Evolutionary conservation across 2,329 filamentous ascomycete genomes (phyloP), one percentile per base, ranked within the genome.

Genomic region (Xylaria polymorpha): DNA sequence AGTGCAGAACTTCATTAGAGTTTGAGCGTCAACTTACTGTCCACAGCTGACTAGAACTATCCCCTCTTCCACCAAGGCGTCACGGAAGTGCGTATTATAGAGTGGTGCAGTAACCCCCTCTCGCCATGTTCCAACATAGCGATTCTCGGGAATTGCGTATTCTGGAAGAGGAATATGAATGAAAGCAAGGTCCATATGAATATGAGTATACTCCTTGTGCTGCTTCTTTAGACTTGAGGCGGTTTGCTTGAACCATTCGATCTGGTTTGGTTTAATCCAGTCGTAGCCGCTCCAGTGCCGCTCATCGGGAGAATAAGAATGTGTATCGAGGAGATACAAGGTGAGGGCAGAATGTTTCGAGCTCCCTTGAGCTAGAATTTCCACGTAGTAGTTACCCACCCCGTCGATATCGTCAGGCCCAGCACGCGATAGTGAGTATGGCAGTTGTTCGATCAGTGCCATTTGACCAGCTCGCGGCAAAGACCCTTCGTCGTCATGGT

Each of bases 131-230:
- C 96, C 96, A 20, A 91, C 87, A 56, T 84, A 83, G 2, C 83
- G 83, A 41, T 91, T 87, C 2, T 87, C 84, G 0, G 82, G 78
- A 59, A 90, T 86, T 46, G 87, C 85, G 77, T 98, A 98, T 79
- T 99, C 96, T 0, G 96, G 94, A 3, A 99, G 84, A 0, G 96
- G 96, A 65, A 99, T 99, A 79, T 99, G 96, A 71, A 99, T 97
- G 78, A 99, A 99, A 0, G 96, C 94, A 80, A 98, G 88, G 78
- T 99, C 92, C 87, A 99, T 93, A 79, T 98, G 96, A 61, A 94
- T 92, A 77, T 96, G 93, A 0, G 92, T 93, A 80, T 98, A 99
- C 75, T 94, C 90, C 70, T 88, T 87, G 79, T 97, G 94, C 69
- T 89, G 88, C 76, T 90, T 89, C 81, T 93, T 93, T 56, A 98